Conservation (phyloP, 2,329 filamentous ascomycete species). For the Triangularia verruculosa region DNA sequence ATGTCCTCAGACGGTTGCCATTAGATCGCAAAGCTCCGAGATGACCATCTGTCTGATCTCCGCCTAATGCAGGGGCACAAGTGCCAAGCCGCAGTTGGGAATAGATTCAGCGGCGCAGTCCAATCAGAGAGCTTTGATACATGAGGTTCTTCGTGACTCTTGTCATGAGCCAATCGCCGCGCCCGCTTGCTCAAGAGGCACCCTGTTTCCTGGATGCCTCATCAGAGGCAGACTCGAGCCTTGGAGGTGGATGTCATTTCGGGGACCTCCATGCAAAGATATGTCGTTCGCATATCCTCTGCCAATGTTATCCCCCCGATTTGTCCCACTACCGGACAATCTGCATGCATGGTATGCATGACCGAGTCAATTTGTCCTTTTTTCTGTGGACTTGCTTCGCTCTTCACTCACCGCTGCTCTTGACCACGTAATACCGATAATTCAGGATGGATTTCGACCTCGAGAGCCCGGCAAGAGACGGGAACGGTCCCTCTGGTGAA, state of each 20-base stretch:
- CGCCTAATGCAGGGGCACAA: slow-evolving; percentile 3
- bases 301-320: background rate
- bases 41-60: no score
- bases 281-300: background rate
- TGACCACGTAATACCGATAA: background rate
- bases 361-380: background rate
- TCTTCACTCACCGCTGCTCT: background rate
- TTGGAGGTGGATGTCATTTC: background rate
- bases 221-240: background rate
- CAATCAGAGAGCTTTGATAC: background rate
- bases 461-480: background rate
- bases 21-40: no score
- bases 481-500: background rate
- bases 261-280: background rate
- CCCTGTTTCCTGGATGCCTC: slow-evolving; percentile 2
- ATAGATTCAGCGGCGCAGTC: background rate
- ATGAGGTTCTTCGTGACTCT: background rate
- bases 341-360: background rate
- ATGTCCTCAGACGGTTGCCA: no score
- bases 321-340: background rate
- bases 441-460: background rate
- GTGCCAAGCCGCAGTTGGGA: background rate
- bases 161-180: slow-evolving; percentile 4
- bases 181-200: background rate
- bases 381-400: background rate